A percentile compares a stretch with the other conserved stretches of the same genome.
Evolutionary conservation across 2,329 filamentous ascomycete species (phyloP).

Genomic region (Fusarium goolgardi): DNA sequence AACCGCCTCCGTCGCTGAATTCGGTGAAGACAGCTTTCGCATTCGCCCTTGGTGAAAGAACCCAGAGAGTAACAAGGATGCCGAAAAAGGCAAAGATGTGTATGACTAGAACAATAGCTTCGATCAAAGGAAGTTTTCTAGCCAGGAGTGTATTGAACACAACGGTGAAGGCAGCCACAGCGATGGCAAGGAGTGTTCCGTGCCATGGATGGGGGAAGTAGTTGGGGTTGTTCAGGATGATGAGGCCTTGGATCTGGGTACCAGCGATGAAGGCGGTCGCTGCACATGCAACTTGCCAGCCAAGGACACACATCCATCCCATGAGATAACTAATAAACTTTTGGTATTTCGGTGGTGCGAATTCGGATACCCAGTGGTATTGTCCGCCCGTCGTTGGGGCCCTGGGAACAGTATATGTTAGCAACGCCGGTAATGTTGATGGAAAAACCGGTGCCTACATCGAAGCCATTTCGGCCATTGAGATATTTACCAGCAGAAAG

Average conservation of each 20-base stretch:
- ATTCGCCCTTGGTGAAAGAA: slow-evolving; percentile 36
- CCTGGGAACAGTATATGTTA: slow-evolving; percentile 8
- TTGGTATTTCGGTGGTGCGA: slow-evolving; percentile 60
- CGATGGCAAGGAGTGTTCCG: slow-evolving; percentile 33
- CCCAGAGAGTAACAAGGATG: slow-evolving; percentile 38
- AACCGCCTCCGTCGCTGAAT: slow-evolving; percentile 40
- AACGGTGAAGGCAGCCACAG: slow-evolving; percentile 29
- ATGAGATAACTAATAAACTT: slow-evolving; percentile 65
- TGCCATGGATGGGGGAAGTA: slow-evolving; percentile 38
- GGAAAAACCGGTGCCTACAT: slow-evolving; percentile 47
- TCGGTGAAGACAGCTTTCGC: slow-evolving; percentile 34
- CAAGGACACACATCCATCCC: slow-evolving; percentile 60
- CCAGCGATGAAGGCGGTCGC: slow-evolving; percentile 56
- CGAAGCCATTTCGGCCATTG: slow-evolving; percentile 63
- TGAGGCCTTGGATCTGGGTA: slow-evolving; percentile 59
- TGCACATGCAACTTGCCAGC: slow-evolving; percentile 58
- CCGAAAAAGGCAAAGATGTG: slow-evolving; percentile 43
- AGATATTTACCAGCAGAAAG: slow-evolving; percentile 54
- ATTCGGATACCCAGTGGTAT: slow-evolving; percentile 69
- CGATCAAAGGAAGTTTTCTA: slow-evolving; percentile 32
- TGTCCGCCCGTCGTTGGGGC: slow-evolving; percentile 68
- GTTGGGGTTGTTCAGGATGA: slow-evolving; percentile 49
- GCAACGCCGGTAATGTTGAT: too few species aligned
- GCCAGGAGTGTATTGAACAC: slow-evolving; percentile 39
- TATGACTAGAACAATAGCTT: slow-evolving; percentile 32